phyloP scores from a whole-genome alignment of 1,139 yeast species.

The Candida sp. region DNA sequence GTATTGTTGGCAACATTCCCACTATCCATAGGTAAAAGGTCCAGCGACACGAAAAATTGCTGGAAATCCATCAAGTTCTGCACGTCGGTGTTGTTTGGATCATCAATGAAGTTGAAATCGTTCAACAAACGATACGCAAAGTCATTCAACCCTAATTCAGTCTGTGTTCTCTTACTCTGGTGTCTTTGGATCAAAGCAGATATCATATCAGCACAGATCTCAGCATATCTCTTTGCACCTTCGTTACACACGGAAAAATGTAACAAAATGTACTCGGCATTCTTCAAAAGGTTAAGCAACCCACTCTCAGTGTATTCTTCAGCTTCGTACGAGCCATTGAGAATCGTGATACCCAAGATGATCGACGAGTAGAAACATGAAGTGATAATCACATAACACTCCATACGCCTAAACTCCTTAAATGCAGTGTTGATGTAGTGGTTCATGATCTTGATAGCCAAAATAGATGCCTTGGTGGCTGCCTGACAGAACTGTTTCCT shows the following conservation, averaged over 20 bases:
- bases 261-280: slow-evolving; percentile 17
- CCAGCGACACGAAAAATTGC: slow-evolving; percentile 23
- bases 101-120: slow-evolving; percentile 19
- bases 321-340: slow-evolving; percentile 18
- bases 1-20: slow-evolving; percentile 1
- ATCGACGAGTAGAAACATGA: slow-evolving; percentile 21
- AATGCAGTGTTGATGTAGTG: slow-evolving; percentile 19
- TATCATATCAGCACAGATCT: slow-evolving; percentile 18
- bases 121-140: slow-evolving; percentile 14
- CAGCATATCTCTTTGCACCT: slow-evolving; percentile 20
- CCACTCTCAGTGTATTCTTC: slow-evolving; percentile 19
- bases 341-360: slow-evolving; percentile 20
- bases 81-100: slow-evolving; percentile 17
- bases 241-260: slow-evolving; percentile 19
- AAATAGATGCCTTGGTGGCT: slow-evolving; percentile 20
- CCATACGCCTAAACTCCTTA: slow-evolving; percentile 16
- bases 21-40: slow-evolving; percentile 17
- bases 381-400: slow-evolving; percentile 20
- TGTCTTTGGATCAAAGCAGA: slow-evolving; percentile 16
- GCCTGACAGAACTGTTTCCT: slow-evolving; percentile 18
- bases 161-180: slow-evolving; percentile 3
- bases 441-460: slow-evolving; percentile 19
- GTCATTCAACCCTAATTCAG: slow-evolving; percentile 4
- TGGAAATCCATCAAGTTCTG: slow-evolving; percentile 23
- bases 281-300: slow-evolving; percentile 16